These are phyloP conservation scores for Aspergillus coremiiformis DNA, from an alignment of 495 filamentous ascomycete genomes.

Conservation along the genomic window DNA sequence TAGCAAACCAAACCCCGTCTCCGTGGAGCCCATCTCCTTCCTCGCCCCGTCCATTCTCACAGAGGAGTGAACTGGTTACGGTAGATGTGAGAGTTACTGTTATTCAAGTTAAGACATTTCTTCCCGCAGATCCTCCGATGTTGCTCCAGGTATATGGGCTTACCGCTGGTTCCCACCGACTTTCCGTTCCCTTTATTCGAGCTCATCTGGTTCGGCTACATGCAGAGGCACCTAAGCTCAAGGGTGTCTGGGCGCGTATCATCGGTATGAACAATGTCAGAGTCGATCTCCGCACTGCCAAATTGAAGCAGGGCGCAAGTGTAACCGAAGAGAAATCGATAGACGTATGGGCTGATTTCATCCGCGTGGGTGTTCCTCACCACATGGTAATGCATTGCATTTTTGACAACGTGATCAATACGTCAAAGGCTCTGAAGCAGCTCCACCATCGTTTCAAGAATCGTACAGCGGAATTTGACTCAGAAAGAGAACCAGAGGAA, in stretches of 20 bases:
- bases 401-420: conserved; percentile 86
- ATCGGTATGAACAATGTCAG: conserved; percentile 73
- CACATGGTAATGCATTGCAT: conserved; percentile 86
- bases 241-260: conserved; percentile 74
- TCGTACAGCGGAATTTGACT: conserved; percentile 76
- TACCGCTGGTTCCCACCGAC: conserved; percentile 76
- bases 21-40: conserved; percentile 6
- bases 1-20: conserved; percentile 1
- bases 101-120: conserved; percentile 77
- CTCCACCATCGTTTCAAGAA: conserved; percentile 86
- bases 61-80: conserved; percentile 60
- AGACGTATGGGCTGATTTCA: conserved; percentile 77
- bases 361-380: conserved; percentile 86
- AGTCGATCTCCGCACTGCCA: conserved; percentile 69
- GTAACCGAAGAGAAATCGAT: conserved; percentile 71
- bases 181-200: conserved; percentile 69
- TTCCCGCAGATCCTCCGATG: conserved; percentile 80
- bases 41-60: conserved; percentile 24
- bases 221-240: conserved; percentile 75
- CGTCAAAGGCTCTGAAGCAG: conserved; percentile 77
- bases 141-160: conserved; percentile 82
- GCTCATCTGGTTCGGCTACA: conserved; percentile 74
- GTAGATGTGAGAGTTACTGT: conserved; percentile 72
- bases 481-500: conserved; percentile 71
- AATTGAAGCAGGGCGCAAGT: conserved; percentile 53